Evolutionary conservation across 2,329 filamentous ascomycete species (phyloP), one percentile per base, ranked within the genome.

Genomic region (Claviceps digitariae): DNA sequence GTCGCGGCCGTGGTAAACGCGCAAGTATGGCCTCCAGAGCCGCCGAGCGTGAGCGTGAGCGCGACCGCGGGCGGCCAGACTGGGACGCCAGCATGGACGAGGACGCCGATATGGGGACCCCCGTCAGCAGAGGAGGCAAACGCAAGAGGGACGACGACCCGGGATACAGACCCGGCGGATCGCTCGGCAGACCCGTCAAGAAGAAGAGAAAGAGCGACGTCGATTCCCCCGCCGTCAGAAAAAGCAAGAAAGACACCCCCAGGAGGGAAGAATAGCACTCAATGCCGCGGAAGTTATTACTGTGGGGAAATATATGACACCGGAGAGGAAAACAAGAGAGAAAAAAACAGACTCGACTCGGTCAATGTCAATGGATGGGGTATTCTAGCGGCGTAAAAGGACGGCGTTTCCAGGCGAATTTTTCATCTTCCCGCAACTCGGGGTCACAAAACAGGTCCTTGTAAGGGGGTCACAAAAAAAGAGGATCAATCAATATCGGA

Each of bases 141-240:
- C 72, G 75, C 55, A 81, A 81, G 72, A 71, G 78, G 29, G 78
- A 81, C 36, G 80, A 82, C 8, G 80, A 83, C 56, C 66, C 68
- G 0, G 78, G 79, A 4, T 83, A 83, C 62, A 72, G 78, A 54
- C 78, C 79, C 2, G 79, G 81, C 58, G 75, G 75, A 2, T 79
- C 78, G 2, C 72, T 71, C 2, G 74, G 71, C 40, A 69, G 77
- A 41, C 76, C 76, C 20, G 66, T 68, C 0, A 82, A 82, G 69
- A 76, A 75, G 66, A 82, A 80, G 71, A 72, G 77, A 4, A 81
- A 78, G 72, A 79, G 77, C 59, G 75, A 77, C 49, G 67, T 60
- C 29, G 70, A 67, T 34, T 69, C 69, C 27, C 64, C 65, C 27
- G 66, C 63, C 29, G 62, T 57, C 27, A 65, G 66, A 54, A 66